phyloP scores from a whole-genome alignment of 768 basidiomycete species.

The Tephrocybe rancida region DNA sequence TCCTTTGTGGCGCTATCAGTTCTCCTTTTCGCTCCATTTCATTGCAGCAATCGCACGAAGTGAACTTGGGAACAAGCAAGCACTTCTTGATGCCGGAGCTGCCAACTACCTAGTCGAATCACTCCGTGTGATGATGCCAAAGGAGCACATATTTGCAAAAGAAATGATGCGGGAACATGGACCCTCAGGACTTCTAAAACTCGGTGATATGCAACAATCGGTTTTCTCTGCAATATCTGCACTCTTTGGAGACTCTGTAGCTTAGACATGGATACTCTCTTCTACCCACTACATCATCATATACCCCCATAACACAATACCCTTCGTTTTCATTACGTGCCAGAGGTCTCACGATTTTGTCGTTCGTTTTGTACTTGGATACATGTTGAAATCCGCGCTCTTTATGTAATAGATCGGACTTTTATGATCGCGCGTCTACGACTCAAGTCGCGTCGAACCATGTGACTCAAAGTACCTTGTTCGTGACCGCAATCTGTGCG shows the following conservation, averaged over 20 bases:
- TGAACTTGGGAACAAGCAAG: neutral
- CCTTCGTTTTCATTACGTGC: too few species aligned
- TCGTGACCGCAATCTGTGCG: neutral
- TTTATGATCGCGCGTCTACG: neutral
- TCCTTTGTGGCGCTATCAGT: constrained; percentile 9
- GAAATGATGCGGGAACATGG: constrained; percentile 10
- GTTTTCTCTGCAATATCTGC: constrained; percentile 11
- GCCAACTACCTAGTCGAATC: constrained; percentile 9
- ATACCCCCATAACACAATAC: neutral
- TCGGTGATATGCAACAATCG: constrained; percentile 10
- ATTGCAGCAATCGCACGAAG: constrained; percentile 8
- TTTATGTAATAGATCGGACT: too few species aligned
- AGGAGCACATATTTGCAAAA: neutral
- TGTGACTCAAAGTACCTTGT: neutral
- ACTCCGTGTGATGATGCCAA: constrained; percentile 8
- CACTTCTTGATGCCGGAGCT: constrained; percentile 13
- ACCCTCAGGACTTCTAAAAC: constrained; percentile 3
- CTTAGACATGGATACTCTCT: neutral
- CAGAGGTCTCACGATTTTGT: too few species aligned
- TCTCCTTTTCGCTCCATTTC: constrained; percentile 15
- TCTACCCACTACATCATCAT: too few species aligned
- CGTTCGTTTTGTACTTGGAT: too few species aligned
- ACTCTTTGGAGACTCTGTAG: constrained; percentile 1
- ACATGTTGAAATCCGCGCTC: too few species aligned
- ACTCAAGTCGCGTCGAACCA: neutral